Conservation (phyloP, 495 filamentous ascomycete genomes). For the Collariella sp. region DNA sequence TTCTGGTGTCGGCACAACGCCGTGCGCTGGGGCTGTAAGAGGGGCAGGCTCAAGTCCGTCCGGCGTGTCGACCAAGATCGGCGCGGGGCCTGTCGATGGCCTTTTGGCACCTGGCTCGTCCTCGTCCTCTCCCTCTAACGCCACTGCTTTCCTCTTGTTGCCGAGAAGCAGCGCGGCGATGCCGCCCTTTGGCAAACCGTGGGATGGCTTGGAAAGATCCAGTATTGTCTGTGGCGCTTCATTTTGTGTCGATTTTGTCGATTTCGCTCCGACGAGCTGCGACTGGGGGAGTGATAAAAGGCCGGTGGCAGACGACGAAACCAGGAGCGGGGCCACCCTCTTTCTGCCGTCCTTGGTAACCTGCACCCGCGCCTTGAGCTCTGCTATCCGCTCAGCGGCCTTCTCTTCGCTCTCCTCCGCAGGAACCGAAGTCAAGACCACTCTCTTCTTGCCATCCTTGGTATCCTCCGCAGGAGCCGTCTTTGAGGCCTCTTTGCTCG, state of each 20-base stretch:
- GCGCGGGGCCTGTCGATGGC: slow-evolving; percentile 55
- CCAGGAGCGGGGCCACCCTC: slow-evolving; percentile 80
- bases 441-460: slow-evolving; percentile 30
- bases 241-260: slow-evolving; percentile 49
- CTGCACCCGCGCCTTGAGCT: slow-evolving; percentile 80
- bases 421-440: slow-evolving; percentile 15
- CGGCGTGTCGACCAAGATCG: slow-evolving; percentile 64
- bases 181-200: slow-evolving; percentile 86
- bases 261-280: slow-evolving; percentile 64
- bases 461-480: slow-evolving; percentile 34
- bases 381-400: slow-evolving; percentile 57
- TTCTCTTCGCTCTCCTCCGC: slow-evolving; percentile 45
- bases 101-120: slow-evolving; percentile 56
- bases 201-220: slow-evolving; percentile 89
- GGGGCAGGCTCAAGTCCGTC: slow-evolving; percentile 68
- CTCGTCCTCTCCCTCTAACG: slow-evolving; percentile 55
- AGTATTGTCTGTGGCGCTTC: slow-evolving; percentile 79
- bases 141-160: slow-evolving; percentile 78
- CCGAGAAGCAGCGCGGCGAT: slow-evolving; percentile 77
- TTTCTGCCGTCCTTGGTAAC: slow-evolving; percentile 97
- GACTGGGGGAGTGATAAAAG: slow-evolving; percentile 83
- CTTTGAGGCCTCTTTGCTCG: slow-evolving; percentile 17
- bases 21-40: slow-evolving; percentile 43
- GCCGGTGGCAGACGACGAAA: slow-evolving; percentile 73
- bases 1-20: slow-evolving; percentile 67